Percentiles rank a stretch among this genome's conserved stretches.
phyloP scores from a whole-genome alignment of 2,329 filamentous ascomycete genomes.

The Verticillium tricorpus region DNA sequence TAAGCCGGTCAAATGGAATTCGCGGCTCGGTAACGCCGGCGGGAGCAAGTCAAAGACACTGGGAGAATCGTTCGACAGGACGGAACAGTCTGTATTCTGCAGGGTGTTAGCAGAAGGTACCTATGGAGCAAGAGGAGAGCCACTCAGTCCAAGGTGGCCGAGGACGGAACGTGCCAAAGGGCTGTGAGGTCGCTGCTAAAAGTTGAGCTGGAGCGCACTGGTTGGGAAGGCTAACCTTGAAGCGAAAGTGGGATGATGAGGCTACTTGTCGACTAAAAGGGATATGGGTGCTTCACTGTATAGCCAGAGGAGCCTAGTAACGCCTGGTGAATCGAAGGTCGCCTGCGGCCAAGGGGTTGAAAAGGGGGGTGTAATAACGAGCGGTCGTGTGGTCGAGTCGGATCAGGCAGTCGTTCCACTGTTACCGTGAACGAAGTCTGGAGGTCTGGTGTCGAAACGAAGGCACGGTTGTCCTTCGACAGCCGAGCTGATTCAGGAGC shows the following conservation, averaged over 20 bases:
- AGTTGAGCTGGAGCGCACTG: neutral
- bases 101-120: neutral
- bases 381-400: slow-evolving; percentile 4
- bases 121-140: neutral
- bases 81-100: neutral
- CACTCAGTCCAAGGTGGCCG: too few relatives aligned
- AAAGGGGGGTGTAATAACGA: neutral
- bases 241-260: neutral
- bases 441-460: neutral
- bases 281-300: neutral
- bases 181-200: too few relatives aligned
- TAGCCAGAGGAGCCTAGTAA: neutral
- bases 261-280: neutral
- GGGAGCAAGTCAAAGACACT: neutral
- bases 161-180: neutral
- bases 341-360: slow-evolving; percentile 46
- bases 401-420: neutral
- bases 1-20: neutral
- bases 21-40: neutral
- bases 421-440: neutral
- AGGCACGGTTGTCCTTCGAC: neutral
- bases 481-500: neutral
- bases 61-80: neutral
- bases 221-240: neutral
- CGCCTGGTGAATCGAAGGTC: slow-evolving; percentile 33